Evolutionary conservation across 148 eudicot genomes (phyloP).

Genomic region (Limonium bicolor): DNA sequence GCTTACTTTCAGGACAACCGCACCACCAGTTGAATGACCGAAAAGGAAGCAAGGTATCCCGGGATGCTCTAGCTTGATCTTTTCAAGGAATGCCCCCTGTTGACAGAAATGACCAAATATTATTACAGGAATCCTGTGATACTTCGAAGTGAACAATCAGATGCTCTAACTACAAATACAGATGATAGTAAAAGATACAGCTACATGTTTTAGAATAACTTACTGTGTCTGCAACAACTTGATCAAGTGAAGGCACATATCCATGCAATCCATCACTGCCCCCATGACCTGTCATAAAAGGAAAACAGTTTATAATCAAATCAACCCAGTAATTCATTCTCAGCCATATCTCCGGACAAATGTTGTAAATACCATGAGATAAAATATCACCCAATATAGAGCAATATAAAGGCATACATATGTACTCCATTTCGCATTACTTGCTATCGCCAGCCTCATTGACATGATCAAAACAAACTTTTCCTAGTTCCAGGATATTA

Average conservation of each 20-base stretch:
- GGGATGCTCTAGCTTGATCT: constrained; percentile 53
- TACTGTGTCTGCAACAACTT: constrained; percentile 85
- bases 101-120: too few relatives aligned
- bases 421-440: too few relatives aligned
- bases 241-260: constrained; percentile 87
- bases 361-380: not conserved
- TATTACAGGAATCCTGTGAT: too few relatives aligned
- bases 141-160: too few relatives aligned
- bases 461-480: too few relatives aligned
- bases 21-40: constrained; percentile 95
- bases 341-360: not conserved
- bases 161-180: too few relatives aligned
- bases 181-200: not conserved
- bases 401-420: too few relatives aligned
- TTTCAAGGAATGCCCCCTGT: constrained; percentile 66
- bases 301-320: not conserved
- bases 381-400: too few relatives aligned
- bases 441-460: too few relatives aligned
- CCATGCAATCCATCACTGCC: constrained; percentile 96
- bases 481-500: too few relatives aligned
- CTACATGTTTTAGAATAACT: constrained; percentile 13
- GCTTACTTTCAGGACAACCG: constrained; percentile 65
- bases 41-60: constrained; percentile 68
- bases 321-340: not conserved
- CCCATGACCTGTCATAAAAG: constrained; percentile 53